Evolutionary conservation across 169 alveolate genomes (phyloP).

Genomic region (Cryptosporidium canis): DNA sequence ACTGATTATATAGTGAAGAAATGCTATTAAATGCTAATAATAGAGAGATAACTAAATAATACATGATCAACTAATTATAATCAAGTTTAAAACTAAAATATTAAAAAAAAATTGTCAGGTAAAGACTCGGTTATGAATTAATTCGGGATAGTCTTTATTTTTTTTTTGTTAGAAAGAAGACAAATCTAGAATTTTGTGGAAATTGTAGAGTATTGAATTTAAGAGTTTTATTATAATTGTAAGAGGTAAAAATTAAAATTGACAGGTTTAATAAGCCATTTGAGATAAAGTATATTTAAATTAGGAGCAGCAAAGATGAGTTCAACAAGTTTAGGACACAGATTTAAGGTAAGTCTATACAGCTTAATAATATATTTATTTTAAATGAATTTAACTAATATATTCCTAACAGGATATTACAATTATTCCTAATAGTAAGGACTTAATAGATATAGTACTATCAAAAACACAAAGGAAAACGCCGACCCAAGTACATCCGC

Average conservation of each 20-base stretch:
- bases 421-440: constrained; percentile 92
- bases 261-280: not conserved
- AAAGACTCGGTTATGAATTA: constrained; percentile 23
- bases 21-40: not conserved
- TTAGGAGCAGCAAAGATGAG: constrained; percentile 24
- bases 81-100: not conserved
- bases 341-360: constrained; percentile 63
- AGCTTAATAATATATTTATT: not conserved
- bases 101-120: constrained; percentile 10
- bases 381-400: not conserved
- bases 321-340: constrained; percentile 68
- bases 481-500: constrained; percentile 99
- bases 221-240: not conserved
- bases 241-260: not conserved
- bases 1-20: not conserved
- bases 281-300: not conserved
- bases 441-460: constrained; percentile 92
- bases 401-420: constrained; percentile 83
- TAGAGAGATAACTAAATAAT: not conserved
- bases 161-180: not conserved
- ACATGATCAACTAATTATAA: not conserved
- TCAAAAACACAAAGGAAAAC: constrained; percentile 99
- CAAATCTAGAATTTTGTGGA: not conserved
- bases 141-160: not conserved
- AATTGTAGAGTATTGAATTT: not conserved